These are phyloP conservation scores for Hypoxylon sp. DNA, from an alignment of 2,329 filamentous ascomycete genomes.

Conservation along the genomic window DNA sequence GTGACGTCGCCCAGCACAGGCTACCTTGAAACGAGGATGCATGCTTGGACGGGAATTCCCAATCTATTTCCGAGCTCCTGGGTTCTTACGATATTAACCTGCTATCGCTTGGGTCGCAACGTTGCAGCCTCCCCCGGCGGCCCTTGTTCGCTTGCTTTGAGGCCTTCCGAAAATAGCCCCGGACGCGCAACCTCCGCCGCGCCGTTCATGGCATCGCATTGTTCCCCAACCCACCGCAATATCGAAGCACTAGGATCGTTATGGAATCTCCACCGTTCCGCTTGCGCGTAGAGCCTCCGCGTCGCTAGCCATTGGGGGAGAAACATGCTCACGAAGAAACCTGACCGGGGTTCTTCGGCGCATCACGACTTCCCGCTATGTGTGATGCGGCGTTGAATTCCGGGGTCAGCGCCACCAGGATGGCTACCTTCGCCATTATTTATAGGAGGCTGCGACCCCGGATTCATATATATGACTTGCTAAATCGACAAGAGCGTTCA, in stretches of 20 bases:
- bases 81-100: conserved; percentile 14
- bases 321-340: conserved; percentile 19
- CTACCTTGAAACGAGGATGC: not conserved
- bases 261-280: conserved; percentile 27
- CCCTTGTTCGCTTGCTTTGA: conserved; percentile 4
- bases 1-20: conserved; percentile 17
- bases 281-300: conserved; percentile 26
- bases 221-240: conserved; percentile 43
- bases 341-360: conserved; percentile 2
- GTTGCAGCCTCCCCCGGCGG: not conserved
- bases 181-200: conserved; percentile 49
- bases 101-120: conserved; percentile 8
- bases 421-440: conserved; percentile 13
- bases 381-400: conserved; percentile 16
- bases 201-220: conserved; percentile 29
- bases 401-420: conserved; percentile 2
- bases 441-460: conserved; percentile 21
- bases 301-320: conserved; percentile 28
- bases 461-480: not conserved
- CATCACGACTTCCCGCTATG: conserved; percentile 1
- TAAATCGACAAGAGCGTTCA: conserved; percentile 13
- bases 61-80: conserved; percentile 36
- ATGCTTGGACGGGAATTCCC: conserved; percentile 13
- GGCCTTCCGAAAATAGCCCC: conserved; percentile 47
- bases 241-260: conserved; percentile 27